Evolutionary conservation across 1,284 basidiomycete genomes (phyloP).

Genomic region (Trichosporon asahii): DNA sequence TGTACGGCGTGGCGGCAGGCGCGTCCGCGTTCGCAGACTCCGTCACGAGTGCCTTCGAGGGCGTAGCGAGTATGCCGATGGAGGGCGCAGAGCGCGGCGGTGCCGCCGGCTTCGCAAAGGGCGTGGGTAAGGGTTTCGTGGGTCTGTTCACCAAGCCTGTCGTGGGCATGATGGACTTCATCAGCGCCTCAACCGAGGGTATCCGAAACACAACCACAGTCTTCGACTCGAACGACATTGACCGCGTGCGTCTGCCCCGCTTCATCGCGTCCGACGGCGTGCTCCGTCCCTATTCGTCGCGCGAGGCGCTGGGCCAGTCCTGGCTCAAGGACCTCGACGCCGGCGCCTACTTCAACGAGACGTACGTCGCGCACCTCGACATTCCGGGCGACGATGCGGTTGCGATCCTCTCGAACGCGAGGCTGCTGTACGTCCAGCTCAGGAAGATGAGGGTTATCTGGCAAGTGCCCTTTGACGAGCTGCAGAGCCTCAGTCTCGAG

Average conservation of each 20-base stretch:
- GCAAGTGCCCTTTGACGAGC: conserved; percentile 84
- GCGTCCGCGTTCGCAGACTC: conserved; percentile 92
- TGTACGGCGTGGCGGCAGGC: conserved; percentile 93
- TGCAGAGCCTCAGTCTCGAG: conserved; percentile 84
- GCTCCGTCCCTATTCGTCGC: conserved; percentile 72
- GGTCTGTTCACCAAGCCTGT: conserved; percentile 95
- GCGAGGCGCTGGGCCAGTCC: conserved; percentile 90
- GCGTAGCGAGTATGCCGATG: conserved; percentile 91
- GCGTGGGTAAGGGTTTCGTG: conserved; percentile 92
- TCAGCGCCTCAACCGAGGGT: conserved; percentile 94
- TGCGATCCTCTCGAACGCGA: conserved; percentile 72
- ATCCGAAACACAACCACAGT: conserved; percentile 98
- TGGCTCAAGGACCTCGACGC: conserved; percentile 80
- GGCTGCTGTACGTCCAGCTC: conserved; percentile 80
- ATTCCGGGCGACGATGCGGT: conserved; percentile 77
- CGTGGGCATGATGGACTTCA: conserved; percentile 93
- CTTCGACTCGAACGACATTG: conserved; percentile 87
- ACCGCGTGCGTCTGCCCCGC: conserved; percentile 83
- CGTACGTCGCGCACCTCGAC: conserved; percentile 88
- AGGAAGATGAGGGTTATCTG: conserved; percentile 81
- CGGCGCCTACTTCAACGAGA: conserved; percentile 76
- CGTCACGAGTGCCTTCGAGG: conserved; percentile 92
- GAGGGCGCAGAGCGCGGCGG: conserved; percentile 95
- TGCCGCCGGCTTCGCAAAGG: conserved; percentile 95
- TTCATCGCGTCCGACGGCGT: conserved; percentile 83